Base-by-base conservation (phyloP, 2,329 filamentous ascomycete species). In the Penicillium sp. region DNA sequence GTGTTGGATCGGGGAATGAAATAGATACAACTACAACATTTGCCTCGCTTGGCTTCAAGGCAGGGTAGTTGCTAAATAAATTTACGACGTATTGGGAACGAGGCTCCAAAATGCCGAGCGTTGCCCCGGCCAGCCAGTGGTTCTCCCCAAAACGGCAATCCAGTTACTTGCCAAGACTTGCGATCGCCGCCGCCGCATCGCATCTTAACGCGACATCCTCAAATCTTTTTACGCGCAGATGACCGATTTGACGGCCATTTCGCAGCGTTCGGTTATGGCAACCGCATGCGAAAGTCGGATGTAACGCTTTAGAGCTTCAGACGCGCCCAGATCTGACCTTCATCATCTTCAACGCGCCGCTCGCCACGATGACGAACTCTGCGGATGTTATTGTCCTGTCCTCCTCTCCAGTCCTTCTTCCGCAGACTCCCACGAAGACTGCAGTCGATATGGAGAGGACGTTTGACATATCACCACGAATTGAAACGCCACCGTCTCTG, bases 381-480 rank as follows among this genome's bases (percentile, higher is more conserved):
- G 57, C 67, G 13, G 66, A 75, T 31, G 61, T 74, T 46, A 68
- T 74, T 48, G 53, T 74, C 48, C 60, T 76, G 45, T 74, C 72
- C 24, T 76, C 74, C 16, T 74, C 74, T 4, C 73, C 75, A 24
- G 66, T 65, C 31, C 62, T 69, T 57, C 59, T 68, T 52, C 52
- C 65, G 44, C 57, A 50, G 39, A 65, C 58, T 14, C 69, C 72
- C 62, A 64, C 61, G 51, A 70, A 66, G 41, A 36, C 54, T 42
- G 31, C 50, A 20, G 50, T 57, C 42, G 55, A 56, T 46, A 22
- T 54, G 46, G 14, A 27, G 27, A 28, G 8, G 27, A 11, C 10
- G 10, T 10, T 57, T 38, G 55, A 46, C 6, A n/a, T 57, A 10
- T 60, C 57, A 33, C 65, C 64, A 43, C 54, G 39, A 46, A 55